phyloP scores from a whole-genome alignment of 257 asterid genomes.

The Lithospermum erythrorhizon region DNA sequence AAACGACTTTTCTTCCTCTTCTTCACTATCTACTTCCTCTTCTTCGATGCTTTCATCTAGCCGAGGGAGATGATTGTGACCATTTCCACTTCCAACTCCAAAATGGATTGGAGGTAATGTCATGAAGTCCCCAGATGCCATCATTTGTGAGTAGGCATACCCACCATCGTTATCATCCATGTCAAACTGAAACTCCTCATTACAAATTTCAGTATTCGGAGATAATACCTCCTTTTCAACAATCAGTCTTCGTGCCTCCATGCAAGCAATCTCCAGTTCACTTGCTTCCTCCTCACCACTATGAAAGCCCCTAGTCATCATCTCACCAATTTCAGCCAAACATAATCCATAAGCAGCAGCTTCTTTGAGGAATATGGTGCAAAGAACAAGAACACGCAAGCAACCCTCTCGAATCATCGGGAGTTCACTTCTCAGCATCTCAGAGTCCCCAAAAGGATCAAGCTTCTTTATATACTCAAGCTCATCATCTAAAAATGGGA shows the following conservation, averaged over 20 bases:
- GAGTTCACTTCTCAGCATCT: constrained; percentile 12
- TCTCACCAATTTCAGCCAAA: constrained; percentile 14
- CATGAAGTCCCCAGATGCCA: constrained; percentile 18
- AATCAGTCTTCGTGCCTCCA: constrained; percentile 7
- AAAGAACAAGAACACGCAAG: constrained; percentile 12
- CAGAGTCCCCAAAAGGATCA: constrained; percentile 11
- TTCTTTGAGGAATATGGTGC: constrained; percentile 13
- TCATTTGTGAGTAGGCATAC: neutral
- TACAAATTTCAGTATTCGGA: neutral
- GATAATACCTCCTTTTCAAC: constrained; percentile 5
- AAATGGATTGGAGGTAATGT: constrained; percentile 18
- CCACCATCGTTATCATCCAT: constrained; percentile 4
- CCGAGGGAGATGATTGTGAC: constrained; percentile 37
- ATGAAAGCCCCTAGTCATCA: constrained; percentile 12
- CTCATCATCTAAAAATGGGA: constrained; percentile 12
- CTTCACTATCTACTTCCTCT: constrained; percentile 13
- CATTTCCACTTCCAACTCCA: constrained; percentile 29
- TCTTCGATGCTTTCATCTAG: constrained; percentile 54
- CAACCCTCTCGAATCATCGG: constrained; percentile 17
- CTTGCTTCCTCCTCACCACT: constrained; percentile 9
- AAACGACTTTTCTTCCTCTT: constrained; percentile 8
- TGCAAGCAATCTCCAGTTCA: constrained; percentile 13
- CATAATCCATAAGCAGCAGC: constrained; percentile 13
- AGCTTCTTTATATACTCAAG: constrained; percentile 9
- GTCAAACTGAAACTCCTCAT: constrained; percentile 13